A percentile compares a stretch with the other conserved stretches of the same genome.
Conservation (phyloP, 2,329 filamentous ascomycete genomes). For the Trichocomaceae sp. region DNA sequence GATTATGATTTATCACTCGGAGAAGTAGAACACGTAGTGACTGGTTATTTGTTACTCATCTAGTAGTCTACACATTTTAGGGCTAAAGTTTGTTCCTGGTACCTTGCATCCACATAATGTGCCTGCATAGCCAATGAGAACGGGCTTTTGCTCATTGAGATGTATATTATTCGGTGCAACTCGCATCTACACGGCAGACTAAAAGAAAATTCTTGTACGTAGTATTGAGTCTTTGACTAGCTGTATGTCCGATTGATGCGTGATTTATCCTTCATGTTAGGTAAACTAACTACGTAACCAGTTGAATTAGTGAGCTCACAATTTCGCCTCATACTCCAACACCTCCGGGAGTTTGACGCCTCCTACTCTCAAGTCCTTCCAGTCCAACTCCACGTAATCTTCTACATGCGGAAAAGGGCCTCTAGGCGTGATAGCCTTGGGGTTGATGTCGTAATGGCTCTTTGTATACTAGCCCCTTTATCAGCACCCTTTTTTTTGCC, state of each 20-base stretch:
- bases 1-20: background rate
- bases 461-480: slow-evolving; percentile 46
- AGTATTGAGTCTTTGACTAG: too few relatives aligned
- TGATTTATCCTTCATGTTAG: background rate
- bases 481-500: background rate
- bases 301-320: background rate
- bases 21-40: background rate
- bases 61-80: background rate
- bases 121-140: background rate
- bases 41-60: background rate
- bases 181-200: background rate
- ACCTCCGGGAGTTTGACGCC: slow-evolving; percentile 28
- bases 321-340: slow-evolving; percentile 25
- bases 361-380: slow-evolving; percentile 44
- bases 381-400: slow-evolving; percentile 45
- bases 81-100: slow-evolving; percentile 6
- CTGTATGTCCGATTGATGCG: background rate
- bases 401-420: slow-evolving; percentile 57
- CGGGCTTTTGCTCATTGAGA: background rate
- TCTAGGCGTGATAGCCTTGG: slow-evolving; percentile 55
- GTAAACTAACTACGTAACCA: background rate
- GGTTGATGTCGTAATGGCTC: slow-evolving; percentile 55
- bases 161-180: background rate
- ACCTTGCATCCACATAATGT: slow-evolving; percentile 1
- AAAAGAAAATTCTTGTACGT: background rate